Percentiles rank a stretch among this genome's conserved stretches.
phyloP scores from a whole-genome alignment of 2,329 filamentous ascomycete species.

The Pseudopyrenochaeta lycopersici region DNA sequence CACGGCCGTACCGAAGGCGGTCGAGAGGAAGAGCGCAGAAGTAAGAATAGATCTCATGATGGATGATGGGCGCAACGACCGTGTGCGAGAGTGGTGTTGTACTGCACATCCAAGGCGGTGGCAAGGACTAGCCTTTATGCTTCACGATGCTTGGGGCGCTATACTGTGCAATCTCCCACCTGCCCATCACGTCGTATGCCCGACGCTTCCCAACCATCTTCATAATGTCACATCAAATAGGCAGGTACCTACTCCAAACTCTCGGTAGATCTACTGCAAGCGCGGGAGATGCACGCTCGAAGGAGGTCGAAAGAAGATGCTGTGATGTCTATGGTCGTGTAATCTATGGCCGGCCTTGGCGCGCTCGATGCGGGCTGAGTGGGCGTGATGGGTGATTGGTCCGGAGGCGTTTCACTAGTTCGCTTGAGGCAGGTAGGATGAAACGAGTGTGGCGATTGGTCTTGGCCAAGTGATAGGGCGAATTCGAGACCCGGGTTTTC shows the following conservation, averaged over 20 bases:
- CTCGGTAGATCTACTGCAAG: constrained; percentile 20
- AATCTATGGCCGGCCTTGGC: constrained; percentile 40
- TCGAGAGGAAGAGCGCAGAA: constrained; percentile 34
- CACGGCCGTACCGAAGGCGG: constrained; percentile 34
- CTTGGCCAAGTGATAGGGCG: constrained; percentile 25
- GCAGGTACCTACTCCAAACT: constrained; percentile 30
- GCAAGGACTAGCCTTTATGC: constrained; percentile 22
- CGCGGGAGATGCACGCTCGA: constrained; percentile 31
- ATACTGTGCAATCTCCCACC: constrained; percentile 13
- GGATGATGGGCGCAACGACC: constrained; percentile 6
- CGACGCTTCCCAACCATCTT: constrained; percentile 11
- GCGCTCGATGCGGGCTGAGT: constrained; percentile 7
- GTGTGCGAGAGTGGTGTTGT: constrained; percentile 4
- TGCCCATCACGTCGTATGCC: constrained; percentile 29
- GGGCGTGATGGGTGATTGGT: constrained; percentile 22
- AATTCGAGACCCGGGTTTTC: constrained; percentile 16
- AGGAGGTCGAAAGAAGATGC: constrained; percentile 6
- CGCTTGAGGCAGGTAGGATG: constrained; percentile 23
- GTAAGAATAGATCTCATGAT: constrained; percentile 43
- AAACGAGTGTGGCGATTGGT: constrained; percentile 7
- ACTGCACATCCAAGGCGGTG: not conserved
- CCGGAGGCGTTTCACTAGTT: constrained; percentile 18
- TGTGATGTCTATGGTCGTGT: constrained; percentile 32
- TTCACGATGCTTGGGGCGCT: not conserved
- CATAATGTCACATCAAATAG: constrained; percentile 23